phyloP scores from a whole-genome alignment of 352 stramenopile genomes.

The Pythium periplocum region DNA sequence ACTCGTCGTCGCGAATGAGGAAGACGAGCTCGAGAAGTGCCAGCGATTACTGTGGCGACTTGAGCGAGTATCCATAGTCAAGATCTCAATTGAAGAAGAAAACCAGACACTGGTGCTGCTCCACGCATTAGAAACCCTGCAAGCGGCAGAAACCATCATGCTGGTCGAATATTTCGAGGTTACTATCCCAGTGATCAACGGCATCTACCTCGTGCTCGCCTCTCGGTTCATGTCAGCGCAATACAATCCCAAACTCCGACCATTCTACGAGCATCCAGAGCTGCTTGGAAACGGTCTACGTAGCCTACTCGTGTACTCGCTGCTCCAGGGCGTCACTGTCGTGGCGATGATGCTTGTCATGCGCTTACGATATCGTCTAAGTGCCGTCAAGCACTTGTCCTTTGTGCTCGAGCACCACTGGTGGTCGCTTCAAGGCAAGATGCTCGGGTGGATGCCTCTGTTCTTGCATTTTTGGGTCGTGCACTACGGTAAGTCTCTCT shows the following conservation, averaged over 20 bases:
- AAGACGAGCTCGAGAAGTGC: background rate
- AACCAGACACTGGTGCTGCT: background rate
- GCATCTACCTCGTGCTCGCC: background rate
- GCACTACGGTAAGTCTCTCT: slow-evolving; percentile 3
- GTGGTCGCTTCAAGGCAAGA: slow-evolving; percentile 9
- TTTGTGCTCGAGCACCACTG: slow-evolving; percentile 9
- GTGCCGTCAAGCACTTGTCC: background rate
- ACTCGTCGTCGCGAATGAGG: too few relatives aligned
- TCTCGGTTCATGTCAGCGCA: background rate
- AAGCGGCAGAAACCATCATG: slow-evolving; percentile 4
- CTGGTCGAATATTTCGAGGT: slow-evolving; percentile 6
- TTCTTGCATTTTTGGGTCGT: slow-evolving; percentile 9
- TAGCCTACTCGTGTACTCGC: background rate
- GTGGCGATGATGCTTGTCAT: slow-evolving; percentile 11
- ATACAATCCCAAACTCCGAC: slow-evolving; percentile 4
- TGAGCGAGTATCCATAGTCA: too few relatives aligned
- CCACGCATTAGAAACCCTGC: slow-evolving; percentile 3
- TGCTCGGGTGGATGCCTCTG: slow-evolving; percentile 5
- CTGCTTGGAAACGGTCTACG: background rate
- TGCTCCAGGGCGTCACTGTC: slow-evolving; percentile 3
- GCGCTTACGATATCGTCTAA: slow-evolving; percentile 9
- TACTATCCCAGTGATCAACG: slow-evolving; percentile 1
- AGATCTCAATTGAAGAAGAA: too few relatives aligned
- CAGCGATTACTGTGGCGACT: too few relatives aligned
- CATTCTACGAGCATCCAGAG: background rate